Evolutionary conservation across 768 basidiomycete genomes (phyloP), one percentile per base, ranked within the genome.

Genomic region (Mycena vitilis): DNA sequence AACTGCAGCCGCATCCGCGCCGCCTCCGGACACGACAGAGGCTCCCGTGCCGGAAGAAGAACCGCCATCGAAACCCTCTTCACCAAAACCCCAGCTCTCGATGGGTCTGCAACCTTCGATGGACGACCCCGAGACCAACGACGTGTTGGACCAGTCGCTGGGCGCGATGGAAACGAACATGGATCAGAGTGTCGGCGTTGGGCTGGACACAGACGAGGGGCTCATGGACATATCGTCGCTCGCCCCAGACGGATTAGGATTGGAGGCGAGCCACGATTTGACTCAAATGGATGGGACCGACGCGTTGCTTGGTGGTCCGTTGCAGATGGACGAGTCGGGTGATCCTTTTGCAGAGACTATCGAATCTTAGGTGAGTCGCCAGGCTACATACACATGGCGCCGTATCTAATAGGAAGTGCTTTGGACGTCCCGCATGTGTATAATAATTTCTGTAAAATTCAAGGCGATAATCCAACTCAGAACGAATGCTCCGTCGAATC

Each of bases 401-500:
- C 30, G 30, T 40, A 40, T 40, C 10, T 40, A 40, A 40, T 40
- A 30, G 30, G 30, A 30, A 30, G 30, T 30, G 30, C 5, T 30
- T 30, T 1, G 25, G 30, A 36, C 23, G 44, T 45, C 44, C 42
- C 45, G 45, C 45, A 47, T 34, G 0, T 59, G 58, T 59, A 59
- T 25, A 10, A 48, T 58, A 16, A 18, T 45, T 45, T 45, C 44
- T 45, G 44, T 45, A 45, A 45, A 13, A 45, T 16, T 45, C 8
- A 12, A 23, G 1, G 30, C 30, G 30, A 38, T 49, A 25, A 45
- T 59, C 34, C 59, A 53, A 34, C 20, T 74, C 76, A 94, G 83
- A 96, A 97, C 13, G 85, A 82, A 74, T 95, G 90, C 78, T 97
- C 95, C 20, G 95, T 97, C 22, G 95, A 96, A 76, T 95, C 95